A percentile compares a stretch with the other conserved stretches of the same genome.
Conservation (phyloP, 106 monocot species). For the Alisma plantagoaquatica region DNA sequence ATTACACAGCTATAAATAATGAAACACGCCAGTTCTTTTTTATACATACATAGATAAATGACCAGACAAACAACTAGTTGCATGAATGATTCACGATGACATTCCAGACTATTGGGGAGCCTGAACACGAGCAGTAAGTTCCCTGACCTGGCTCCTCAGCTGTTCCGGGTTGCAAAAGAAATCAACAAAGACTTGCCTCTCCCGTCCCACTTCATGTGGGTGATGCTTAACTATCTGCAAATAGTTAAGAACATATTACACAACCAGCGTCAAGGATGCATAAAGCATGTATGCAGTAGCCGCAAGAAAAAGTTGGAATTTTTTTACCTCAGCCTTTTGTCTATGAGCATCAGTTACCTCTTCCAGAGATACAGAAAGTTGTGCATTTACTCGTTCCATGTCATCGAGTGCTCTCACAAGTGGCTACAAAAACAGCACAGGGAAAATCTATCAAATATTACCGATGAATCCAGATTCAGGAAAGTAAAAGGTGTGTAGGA, state of each 20-base stretch:
- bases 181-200: constrained; percentile 94
- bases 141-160: constrained; percentile 79
- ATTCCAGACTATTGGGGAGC: constrained; percentile 57
- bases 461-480: no score
- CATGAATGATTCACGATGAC: no score
- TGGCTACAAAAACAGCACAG: constrained; percentile 28
- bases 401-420: constrained; percentile 83
- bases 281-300: no score
- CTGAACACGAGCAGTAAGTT: constrained; percentile 57
- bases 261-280: neutral
- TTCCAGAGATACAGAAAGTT: constrained; percentile 83
- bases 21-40: no score
- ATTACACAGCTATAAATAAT: no score
- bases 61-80: no score
- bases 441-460: no score
- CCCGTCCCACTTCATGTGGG: constrained; percentile 67
- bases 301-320: no score
- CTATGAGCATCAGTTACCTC: constrained; percentile 79
- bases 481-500: no score
- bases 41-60: no score
- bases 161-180: constrained; percentile 93
- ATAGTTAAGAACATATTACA: constrained; percentile 13
- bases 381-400: constrained; percentile 81
- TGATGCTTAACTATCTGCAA: constrained; percentile 85
- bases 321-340: constrained; percentile 78